These are phyloP conservation scores for Schwanniomyces pseudopolymorphus DNA, from an alignment of 805 yeast species.

Conservation along the genomic window DNA sequence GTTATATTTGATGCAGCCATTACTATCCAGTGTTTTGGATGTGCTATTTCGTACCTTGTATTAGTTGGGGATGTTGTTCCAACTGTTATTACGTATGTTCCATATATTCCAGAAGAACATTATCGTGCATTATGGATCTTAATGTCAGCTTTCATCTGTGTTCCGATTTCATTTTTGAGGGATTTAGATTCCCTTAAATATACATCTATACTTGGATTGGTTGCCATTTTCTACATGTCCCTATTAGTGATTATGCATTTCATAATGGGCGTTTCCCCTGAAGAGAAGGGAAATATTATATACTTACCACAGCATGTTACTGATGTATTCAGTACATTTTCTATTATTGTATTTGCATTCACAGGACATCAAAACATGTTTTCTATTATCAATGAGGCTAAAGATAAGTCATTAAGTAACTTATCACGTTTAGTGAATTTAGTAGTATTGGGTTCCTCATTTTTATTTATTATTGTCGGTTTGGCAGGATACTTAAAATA, in stretches of 20 bases:
- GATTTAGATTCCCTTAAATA: slow-evolving; percentile 80
- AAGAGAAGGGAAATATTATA: slow-evolving; percentile 26
- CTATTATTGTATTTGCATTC: slow-evolving; percentile 91
- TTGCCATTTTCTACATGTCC: slow-evolving; percentile 76
- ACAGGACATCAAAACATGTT: slow-evolving; percentile 97
- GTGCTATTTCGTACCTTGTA: slow-evolving; percentile 64
- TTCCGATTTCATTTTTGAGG: slow-evolving; percentile 72
- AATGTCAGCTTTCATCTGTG: slow-evolving; percentile 38
- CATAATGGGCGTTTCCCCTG: slow-evolving; percentile 44
- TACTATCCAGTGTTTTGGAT: slow-evolving; percentile 71
- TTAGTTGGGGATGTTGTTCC: slow-evolving; percentile 75
- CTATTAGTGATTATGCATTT: slow-evolving; percentile 74
- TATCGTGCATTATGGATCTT: slow-evolving; percentile 63
- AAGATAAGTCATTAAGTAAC: slow-evolving; percentile 45
- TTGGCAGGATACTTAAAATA: slow-evolving; percentile 81
- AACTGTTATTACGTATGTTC: slow-evolving; percentile 40
- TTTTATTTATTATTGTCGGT: slow-evolving; percentile 71
- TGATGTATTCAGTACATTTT: slow-evolving; percentile 66
- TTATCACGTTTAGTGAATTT: slow-evolving; percentile 42
- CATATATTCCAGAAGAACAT: slow-evolving; percentile 17
- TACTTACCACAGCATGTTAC: slow-evolving; percentile 41
- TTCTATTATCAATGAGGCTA: slow-evolving; percentile 79
- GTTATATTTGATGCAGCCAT: slow-evolving; percentile 67
- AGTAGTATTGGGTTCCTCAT: slow-evolving; percentile 61
- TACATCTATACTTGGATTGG: slow-evolving; percentile 79